These are phyloP conservation scores for Paspalum notatum DNA, from an alignment of 176 grass and related monocot genomes.

Conservation along the genomic window DNA sequence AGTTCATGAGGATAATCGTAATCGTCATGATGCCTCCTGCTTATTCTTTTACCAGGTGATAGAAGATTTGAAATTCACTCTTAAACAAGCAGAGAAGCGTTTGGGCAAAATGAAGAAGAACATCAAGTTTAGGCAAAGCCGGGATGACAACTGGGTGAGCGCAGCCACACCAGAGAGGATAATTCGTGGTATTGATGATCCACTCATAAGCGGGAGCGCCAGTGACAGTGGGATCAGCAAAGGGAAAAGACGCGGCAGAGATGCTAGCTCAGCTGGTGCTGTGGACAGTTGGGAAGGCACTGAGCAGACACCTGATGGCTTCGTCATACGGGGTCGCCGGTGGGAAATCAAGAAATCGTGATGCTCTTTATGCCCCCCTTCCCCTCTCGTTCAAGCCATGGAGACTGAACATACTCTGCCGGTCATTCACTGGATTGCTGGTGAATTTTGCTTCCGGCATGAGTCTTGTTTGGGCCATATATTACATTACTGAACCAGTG, in stretches of 20 bases:
- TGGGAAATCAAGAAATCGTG: constrained; percentile 48
- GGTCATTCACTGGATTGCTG: constrained; percentile 2
- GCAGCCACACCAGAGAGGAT: constrained; percentile 35
- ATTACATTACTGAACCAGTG: background rate
- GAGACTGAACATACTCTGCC: background rate
- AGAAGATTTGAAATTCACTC: constrained; percentile 90
- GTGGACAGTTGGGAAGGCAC: constrained; percentile 47
- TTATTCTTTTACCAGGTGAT: constrained; percentile 52
- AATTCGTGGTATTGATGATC: constrained; percentile 81
- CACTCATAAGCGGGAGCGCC: constrained; percentile 58
- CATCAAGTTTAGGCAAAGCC: constrained; percentile 47
- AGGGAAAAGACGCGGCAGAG: constrained; percentile 47
- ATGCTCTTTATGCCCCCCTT: background rate
- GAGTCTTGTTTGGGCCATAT: background rate
- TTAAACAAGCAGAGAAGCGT: constrained; percentile 79
- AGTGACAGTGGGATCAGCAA: constrained; percentile 60
- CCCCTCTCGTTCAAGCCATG: background rate
- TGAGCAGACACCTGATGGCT: constrained; percentile 37
- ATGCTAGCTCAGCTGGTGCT: constrained; percentile 22
- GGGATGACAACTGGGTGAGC: constrained; percentile 69
- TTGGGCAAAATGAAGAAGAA: constrained; percentile 70
- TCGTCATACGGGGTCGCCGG: constrained; percentile 38
- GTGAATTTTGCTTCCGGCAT: constrained; percentile 28
- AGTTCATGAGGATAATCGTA: background rate
- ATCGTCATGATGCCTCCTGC: background rate